Evolutionary conservation across 495 filamentous ascomycete genomes (phyloP).

Genomic region (Jackrogersella multiformis): DNA sequence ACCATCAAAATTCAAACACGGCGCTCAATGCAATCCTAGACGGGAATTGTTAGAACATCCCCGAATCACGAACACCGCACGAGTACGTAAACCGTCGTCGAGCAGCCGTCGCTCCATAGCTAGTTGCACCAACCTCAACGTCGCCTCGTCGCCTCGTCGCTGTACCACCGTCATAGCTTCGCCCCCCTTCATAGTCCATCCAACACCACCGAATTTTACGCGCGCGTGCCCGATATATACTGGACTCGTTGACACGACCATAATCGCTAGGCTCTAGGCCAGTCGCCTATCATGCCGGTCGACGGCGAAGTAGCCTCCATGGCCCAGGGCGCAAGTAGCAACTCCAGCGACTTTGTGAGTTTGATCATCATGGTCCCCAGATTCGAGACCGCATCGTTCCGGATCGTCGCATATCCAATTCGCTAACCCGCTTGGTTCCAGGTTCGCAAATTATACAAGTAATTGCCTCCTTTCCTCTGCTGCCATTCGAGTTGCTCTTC

Average conservation of each 20-base stretch:
- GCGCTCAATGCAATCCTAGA: conserved; percentile 32
- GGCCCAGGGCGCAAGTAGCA: conserved; percentile 55
- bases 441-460: conserved; percentile 99
- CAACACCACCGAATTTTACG: conserved; percentile 25
- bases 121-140: conserved; percentile 25
- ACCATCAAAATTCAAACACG: conserved; percentile 20
- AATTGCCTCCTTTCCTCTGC: conserved; percentile 30
- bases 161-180: conserved; percentile 26
- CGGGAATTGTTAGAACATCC: conserved; percentile 23
- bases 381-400: conserved; percentile 29
- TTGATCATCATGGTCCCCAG: conserved; percentile 10
- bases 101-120: conserved; percentile 33
- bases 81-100: conserved; percentile 35
- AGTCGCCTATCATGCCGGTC: conserved; percentile 53
- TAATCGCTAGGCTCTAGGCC: conserved; percentile 23
- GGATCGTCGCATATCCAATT: conserved; percentile 29
- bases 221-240: conserved; percentile 34
- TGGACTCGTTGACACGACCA: conserved; percentile 2
- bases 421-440: conserved; percentile 49
- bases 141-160: conserved; percentile 23
- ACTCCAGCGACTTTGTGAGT: conserved; percentile 63
- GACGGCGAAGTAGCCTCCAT: conserved; percentile 51
- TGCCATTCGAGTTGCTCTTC: conserved; percentile 13
- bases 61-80: conserved; percentile 33
- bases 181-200: conserved; percentile 2